A percentile compares a stretch with the other conserved stretches of the same genome.
Conservation (phyloP, 495 filamentous ascomycete species). For the Extremus antarcticus region DNA sequence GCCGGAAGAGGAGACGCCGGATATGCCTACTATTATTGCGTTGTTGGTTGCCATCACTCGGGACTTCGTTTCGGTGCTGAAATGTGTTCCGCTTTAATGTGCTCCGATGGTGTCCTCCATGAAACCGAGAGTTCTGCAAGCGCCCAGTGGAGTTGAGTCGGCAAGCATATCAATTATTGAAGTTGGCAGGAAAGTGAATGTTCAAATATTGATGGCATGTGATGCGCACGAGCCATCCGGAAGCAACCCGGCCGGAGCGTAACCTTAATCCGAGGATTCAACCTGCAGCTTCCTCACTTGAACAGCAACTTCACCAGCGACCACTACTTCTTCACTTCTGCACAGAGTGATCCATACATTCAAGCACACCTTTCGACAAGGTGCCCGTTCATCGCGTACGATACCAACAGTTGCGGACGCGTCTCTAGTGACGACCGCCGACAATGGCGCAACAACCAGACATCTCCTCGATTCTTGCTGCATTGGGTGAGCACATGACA, state of each 20-base stretch:
- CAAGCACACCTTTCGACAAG: too few relatives aligned
- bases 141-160: too few relatives aligned
- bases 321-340: not conserved
- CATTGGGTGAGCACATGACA: conserved; percentile 34
- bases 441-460: conserved; percentile 37
- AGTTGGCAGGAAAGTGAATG: not conserved
- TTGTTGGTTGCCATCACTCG: conserved; percentile 9
- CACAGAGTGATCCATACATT: too few relatives aligned
- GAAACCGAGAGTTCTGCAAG: too few relatives aligned
- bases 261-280: too few relatives aligned
- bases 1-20: conserved; percentile 31
- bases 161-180: too few relatives aligned
- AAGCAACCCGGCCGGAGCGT: too few relatives aligned
- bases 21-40: conserved; percentile 19
- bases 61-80: too few relatives aligned
- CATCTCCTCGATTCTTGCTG: conserved; percentile 44
- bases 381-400: not conserved
- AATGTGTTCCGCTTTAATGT: too few relatives aligned
- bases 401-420: not conserved
- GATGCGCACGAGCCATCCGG: not conserved
- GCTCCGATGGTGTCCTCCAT: too few relatives aligned
- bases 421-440: not conserved
- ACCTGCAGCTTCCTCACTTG: not conserved
- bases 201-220: not conserved
- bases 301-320: not conserved